Base-by-base conservation (phyloP, 2,329 filamentous ascomycete species). In the Penicillium sp. region DNA sequence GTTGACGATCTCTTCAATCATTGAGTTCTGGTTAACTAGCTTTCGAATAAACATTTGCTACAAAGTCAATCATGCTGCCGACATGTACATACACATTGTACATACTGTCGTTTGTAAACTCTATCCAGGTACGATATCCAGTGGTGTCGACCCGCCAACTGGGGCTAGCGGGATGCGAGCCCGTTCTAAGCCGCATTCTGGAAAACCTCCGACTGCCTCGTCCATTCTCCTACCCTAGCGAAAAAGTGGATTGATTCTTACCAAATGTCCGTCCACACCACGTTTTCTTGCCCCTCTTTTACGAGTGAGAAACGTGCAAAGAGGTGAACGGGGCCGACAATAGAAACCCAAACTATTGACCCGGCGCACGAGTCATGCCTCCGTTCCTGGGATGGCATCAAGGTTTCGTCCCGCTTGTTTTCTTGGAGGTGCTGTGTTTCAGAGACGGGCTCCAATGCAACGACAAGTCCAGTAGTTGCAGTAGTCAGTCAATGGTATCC, bases 131-230 rank as follows among this genome's bases (percentile, higher is more conserved):
- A 50, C 18, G 41, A 35, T 33, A 2, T 49, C 14, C 22, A 33
- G 33, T 24, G n/a, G 43, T 19, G 52, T 31, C 24, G 47, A 54
- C 16, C 40, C 36, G 36, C 43, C 46, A 54, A 56, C 46, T 47
- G 24, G 44, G 46, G 60, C 47, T 60, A 64, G 60, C 54, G 62
- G 62, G 40, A 60, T 37, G 31, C 47, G 33, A 53, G 54, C 11
- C 41, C 40, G 54, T 60, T 59, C 64, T 64, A 66, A 62, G 27
- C 64, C 61, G 39, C 44, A 61, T 66, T 64, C 60, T 62, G 66
- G 47, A 66, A 68, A 57, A 62, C 36, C 60, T 63, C 66, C 66
- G 66, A 27, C 22, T 37, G 44, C 19, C 49, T 51, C 35, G 16
- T 53, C 24, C 36, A 36, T 43, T 14, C 40, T 44, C 47, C 37